Evolutionary conservation across 208 protist genomes (phyloP).

Genomic region (Acanthamoeba triangularis): DNA sequence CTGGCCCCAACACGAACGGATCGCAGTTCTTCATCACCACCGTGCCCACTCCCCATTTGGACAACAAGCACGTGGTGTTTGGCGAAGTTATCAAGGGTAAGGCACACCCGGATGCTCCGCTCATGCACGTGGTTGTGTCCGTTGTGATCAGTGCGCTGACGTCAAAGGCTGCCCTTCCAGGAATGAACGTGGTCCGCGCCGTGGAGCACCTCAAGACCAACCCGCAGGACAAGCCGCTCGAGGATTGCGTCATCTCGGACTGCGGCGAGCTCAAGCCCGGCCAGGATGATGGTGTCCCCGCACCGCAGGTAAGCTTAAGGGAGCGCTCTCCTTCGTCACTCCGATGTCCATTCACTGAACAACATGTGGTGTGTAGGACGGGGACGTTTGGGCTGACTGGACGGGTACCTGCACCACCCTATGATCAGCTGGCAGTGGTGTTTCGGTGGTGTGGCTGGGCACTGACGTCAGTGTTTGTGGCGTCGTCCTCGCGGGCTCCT

Average conservation of each 20-base stretch:
- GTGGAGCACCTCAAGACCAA: conserved; percentile 80
- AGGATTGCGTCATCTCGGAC: conserved; percentile 71
- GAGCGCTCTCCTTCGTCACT: not conserved
- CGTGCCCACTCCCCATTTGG: conserved; percentile 78
- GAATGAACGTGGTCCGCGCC: conserved; percentile 84
- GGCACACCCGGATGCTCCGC: not conserved
- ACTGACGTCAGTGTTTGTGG: no score
- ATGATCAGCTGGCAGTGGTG: not conserved
- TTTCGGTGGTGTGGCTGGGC: not conserved
- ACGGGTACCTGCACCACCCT: not conserved
- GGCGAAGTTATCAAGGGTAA: conserved; percentile 93
- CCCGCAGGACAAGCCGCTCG: conserved; percentile 64
- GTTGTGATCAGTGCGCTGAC: no score
- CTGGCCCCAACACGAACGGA: conserved; percentile 92
- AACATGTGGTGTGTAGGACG: not conserved
- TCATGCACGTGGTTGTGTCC: not conserved
- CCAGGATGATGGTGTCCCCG: conserved; percentile 79
- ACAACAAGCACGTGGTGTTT: conserved; percentile 96
- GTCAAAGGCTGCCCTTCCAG: not conserved
- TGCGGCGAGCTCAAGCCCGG: conserved; percentile 81
- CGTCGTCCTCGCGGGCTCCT: not conserved
- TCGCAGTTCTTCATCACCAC: conserved; percentile 93
- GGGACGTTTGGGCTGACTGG: conserved; percentile 56
- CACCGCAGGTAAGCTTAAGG: not conserved
- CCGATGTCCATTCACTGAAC: not conserved